phyloP scores from a whole-genome alignment of 345 rosid genomes.

The Garcia nutans region DNA sequence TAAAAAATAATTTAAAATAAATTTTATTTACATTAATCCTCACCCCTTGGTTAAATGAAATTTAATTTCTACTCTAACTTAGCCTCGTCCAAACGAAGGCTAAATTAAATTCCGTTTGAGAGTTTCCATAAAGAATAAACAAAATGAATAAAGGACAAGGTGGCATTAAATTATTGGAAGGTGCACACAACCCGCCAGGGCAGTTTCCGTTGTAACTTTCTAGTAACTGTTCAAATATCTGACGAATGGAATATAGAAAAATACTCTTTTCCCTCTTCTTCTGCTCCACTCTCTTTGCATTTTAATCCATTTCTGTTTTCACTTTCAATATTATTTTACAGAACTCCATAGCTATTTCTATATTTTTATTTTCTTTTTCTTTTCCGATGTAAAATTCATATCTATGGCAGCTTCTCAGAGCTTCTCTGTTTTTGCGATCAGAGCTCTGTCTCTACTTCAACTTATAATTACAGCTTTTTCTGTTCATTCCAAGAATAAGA shows the following conservation, averaged over 20 bases:
- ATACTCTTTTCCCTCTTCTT: not conserved
- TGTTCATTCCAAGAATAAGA: constrained; percentile 1
- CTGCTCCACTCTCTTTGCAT: too few relatives aligned
- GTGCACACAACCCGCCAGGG: not conserved
- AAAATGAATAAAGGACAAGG: too few relatives aligned
- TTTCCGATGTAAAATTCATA: not conserved
- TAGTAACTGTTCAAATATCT: not conserved
- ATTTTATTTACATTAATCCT: too few relatives aligned
- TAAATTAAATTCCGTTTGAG: too few relatives aligned
- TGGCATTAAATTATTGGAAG: too few relatives aligned
- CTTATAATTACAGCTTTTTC: not conserved
- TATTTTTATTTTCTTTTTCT: not conserved
- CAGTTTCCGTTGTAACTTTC: not conserved
- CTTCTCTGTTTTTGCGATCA: not conserved
- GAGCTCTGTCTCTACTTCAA: not conserved
- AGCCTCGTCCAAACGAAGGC: too few relatives aligned
- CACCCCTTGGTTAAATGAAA: too few relatives aligned
- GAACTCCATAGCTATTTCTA: not conserved
- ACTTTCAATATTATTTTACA: too few relatives aligned
- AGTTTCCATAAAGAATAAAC: too few relatives aligned
- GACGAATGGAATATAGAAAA: not conserved
- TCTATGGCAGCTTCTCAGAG: not conserved
- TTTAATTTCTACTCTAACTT: too few relatives aligned
- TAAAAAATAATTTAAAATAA: too few relatives aligned
- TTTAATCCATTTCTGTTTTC: not conserved